Evolutionary conservation across 2,329 filamentous ascomycete genomes (phyloP).

Genomic region (Botrytis pseudocinerea): DNA sequence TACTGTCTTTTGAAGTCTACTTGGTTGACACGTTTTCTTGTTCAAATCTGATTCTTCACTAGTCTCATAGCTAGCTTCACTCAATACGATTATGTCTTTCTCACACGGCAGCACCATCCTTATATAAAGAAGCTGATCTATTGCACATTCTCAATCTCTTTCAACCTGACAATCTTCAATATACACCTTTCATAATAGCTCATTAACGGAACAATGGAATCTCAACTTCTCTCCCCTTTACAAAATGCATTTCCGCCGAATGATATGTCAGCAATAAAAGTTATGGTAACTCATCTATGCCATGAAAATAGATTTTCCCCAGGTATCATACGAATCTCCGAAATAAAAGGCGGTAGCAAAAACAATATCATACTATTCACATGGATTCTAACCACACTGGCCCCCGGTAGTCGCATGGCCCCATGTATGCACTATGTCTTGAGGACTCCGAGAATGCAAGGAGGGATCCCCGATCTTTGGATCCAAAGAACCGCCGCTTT

Average conservation of each 20-base stretch:
- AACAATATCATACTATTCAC: neutral
- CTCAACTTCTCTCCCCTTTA: neutral
- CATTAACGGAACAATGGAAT: neutral
- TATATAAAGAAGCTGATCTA: neutral
- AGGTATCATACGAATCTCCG: neutral
- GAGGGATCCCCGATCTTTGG: neutral
- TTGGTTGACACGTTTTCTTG: neutral
- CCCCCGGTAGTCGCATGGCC: rapidly evolving
- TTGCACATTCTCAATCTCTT: neutral
- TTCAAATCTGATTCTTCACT: too few species aligned
- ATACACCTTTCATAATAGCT: neutral
- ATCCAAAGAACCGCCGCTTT: neutral
- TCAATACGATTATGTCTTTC: neutral
- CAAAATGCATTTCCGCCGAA: neutral
- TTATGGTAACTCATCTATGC: neutral
- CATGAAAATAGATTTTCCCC: neutral
- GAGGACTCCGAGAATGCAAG: neutral
- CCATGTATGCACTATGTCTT: neutral
- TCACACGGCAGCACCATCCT: neutral
- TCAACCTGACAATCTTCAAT: neutral
- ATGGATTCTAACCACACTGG: neutral
- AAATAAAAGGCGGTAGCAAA: neutral
- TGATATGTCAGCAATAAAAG: neutral
- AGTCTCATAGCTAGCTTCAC: neutral
- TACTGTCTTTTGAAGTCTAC: neutral